Conservation (phyloP, 805 yeast genomes). For the Candida quercuum region DNA sequence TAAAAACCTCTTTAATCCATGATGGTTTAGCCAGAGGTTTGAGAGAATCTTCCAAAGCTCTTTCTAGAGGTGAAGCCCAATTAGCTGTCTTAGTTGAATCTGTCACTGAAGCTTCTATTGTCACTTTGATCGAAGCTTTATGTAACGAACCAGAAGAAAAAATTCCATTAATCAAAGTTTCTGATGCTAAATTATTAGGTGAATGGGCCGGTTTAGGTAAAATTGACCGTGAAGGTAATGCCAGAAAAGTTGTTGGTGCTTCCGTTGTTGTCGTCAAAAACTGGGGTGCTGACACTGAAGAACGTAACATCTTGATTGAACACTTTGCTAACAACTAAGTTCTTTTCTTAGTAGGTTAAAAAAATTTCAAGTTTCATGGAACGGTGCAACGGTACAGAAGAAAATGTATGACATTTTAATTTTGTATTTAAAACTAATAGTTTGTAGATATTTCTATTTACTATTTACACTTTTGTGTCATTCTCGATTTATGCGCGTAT, state of each 20-base stretch:
- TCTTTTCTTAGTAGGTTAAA: slow-evolving; percentile 7
- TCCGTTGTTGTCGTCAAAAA: slow-evolving; percentile 98
- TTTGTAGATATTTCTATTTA: no score
- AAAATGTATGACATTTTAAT: slow-evolving; percentile 1
- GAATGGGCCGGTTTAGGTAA: slow-evolving; percentile 99
- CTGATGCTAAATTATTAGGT: slow-evolving; percentile 99
- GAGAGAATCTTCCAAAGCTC: slow-evolving; percentile 99
- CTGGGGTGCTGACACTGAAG: slow-evolving; percentile 99
- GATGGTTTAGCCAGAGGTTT: slow-evolving; percentile 99
- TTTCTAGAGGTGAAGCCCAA: slow-evolving; percentile 96
- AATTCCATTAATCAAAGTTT: slow-evolving; percentile 97
- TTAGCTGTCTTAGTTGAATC: slow-evolving; percentile 96
- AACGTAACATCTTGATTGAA: slow-evolving; percentile 92
- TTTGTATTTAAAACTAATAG: no score
- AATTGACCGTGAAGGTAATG: slow-evolving; percentile 99
- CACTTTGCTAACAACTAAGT: slow-evolving; percentile 85
- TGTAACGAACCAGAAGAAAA: slow-evolving; percentile 96
- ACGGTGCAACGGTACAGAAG: background rate
- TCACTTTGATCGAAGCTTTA: slow-evolving; percentile 97
- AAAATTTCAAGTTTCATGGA: background rate
- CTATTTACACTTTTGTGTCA: no score
- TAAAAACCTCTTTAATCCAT: slow-evolving; percentile 96
- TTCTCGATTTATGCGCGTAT: no score
- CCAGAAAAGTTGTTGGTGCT: slow-evolving; percentile 99
- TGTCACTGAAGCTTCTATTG: slow-evolving; percentile 95